Percentiles rank a stretch among this genome's conserved stretches.
Evolutionary conservation across 495 filamentous ascomycete species (phyloP).

Genomic region (Letharia columbiana): DNA sequence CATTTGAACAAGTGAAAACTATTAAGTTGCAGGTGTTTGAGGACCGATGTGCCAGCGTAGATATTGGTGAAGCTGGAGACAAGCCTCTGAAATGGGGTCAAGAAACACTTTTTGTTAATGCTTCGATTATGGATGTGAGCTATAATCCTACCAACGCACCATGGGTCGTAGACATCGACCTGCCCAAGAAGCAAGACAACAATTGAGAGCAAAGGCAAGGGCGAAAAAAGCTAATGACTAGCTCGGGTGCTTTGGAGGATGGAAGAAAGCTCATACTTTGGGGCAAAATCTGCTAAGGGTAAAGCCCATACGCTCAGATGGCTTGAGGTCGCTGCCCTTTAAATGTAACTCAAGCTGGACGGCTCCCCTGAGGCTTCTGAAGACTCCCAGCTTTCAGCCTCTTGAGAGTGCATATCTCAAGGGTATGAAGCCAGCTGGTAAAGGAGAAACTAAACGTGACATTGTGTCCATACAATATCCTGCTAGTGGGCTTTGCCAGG

Average conservation of each 20-base stretch:
- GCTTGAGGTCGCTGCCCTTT: neutral
- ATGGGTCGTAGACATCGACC: conserved; percentile 58
- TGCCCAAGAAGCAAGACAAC: conserved; percentile 28
- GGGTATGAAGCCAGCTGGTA: neutral
- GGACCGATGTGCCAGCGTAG: conserved; percentile 36
- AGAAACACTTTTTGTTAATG: conserved; percentile 68
- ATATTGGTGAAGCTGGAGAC: conserved; percentile 31
- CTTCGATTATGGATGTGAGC: conserved; percentile 46
- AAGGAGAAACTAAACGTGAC: neutral
- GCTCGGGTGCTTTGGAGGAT: neutral
- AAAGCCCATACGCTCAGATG: neutral
- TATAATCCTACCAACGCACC: conserved; percentile 48
- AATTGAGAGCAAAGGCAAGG: neutral
- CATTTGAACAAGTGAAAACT: conserved; percentile 18
- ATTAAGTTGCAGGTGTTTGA: conserved; percentile 37
- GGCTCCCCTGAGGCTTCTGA: neutral
- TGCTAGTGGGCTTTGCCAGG: neutral
- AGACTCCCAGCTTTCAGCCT: neutral
- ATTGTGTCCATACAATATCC: too few species aligned
- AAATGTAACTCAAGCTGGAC: neutral
- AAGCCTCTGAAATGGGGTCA: conserved; percentile 38
- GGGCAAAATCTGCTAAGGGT: neutral
- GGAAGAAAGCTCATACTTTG: neutral
- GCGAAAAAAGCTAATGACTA: neutral
- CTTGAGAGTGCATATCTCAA: neutral